Percentiles rank a stretch among this genome's conserved stretches.
phyloP scores from a whole-genome alignment of 306 rosid genomes.

The Cicer yamashitae region DNA sequence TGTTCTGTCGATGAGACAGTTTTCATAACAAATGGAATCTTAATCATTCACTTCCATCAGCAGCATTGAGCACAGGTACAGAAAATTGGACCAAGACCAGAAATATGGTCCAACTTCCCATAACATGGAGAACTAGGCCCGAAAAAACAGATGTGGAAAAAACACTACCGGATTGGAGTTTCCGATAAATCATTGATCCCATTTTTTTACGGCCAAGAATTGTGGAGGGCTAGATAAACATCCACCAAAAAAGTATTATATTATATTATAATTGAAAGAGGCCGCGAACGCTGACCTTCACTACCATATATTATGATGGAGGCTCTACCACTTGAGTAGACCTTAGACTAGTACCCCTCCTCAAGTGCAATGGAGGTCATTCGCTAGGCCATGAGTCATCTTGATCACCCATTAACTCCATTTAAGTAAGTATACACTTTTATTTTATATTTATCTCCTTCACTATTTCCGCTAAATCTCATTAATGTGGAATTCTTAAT shows the following conservation, averaged over 20 bases:
- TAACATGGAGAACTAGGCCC: too few relatives aligned
- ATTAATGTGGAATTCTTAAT: not conserved
- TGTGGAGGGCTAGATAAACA: too few relatives aligned
- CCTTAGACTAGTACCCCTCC: slow-evolving; percentile 32
- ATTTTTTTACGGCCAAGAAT: too few relatives aligned
- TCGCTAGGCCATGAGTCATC: slow-evolving; percentile 52
- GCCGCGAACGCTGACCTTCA: too few relatives aligned
- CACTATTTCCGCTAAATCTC: not conserved
- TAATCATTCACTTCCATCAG: slow-evolving; percentile 51
- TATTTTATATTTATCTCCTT: not conserved
- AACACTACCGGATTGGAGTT: too few relatives aligned
- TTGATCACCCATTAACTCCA: slow-evolving; percentile 54
- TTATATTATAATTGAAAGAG: too few relatives aligned
- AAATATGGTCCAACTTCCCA: too few relatives aligned
- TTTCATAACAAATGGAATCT: slow-evolving; percentile 47
- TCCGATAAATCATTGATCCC: too few relatives aligned
- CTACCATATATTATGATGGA: not conserved
- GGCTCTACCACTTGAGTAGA: too few relatives aligned
- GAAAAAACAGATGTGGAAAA: too few relatives aligned
- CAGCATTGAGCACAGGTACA: slow-evolving; percentile 11
- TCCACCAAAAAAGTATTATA: too few relatives aligned
- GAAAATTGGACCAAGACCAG: too few relatives aligned
- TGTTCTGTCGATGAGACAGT: slow-evolving; percentile 48
- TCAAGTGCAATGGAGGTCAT: slow-evolving; percentile 60
- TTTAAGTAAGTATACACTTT: slow-evolving; percentile 46